phyloP scores from a whole-genome alignment of 2,329 filamentous ascomycete genomes.

The Cercospora sojina region DNA sequence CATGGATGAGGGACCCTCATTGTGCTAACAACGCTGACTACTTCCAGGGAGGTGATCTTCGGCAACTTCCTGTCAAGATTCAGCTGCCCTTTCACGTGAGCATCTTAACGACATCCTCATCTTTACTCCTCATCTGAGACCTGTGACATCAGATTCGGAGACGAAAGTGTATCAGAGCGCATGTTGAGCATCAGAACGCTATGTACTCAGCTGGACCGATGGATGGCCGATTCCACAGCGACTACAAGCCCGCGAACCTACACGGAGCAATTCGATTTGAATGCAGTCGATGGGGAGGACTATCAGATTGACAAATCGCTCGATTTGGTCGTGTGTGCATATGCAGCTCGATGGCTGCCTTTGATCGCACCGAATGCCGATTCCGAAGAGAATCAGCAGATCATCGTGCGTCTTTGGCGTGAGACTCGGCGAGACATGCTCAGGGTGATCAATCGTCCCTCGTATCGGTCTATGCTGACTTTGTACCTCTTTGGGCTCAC shows the following conservation, averaged over 20 bases:
- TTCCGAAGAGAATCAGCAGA: background rate
- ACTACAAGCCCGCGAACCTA: background rate
- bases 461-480: conserved; percentile 16
- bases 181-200: conserved; percentile 13
- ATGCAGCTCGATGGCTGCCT: conserved; percentile 16
- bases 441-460: conserved; percentile 14
- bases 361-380: background rate
- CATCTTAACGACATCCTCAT: background rate
- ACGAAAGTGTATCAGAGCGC: conserved; percentile 16
- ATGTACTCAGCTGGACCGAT: conserved; percentile 17
- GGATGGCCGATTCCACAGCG: conserved; percentile 12
- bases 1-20: background rate
- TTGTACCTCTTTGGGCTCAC: conserved; percentile 18
- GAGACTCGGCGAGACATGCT: conserved; percentile 19
- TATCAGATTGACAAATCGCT: conserved; percentile 9
- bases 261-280: conserved; percentile 4
- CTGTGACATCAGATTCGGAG: conserved; percentile 10
- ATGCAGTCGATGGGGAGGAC: conserved; percentile 1
- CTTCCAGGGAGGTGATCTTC: conserved; percentile 12
- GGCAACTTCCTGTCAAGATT: conserved; percentile 17
- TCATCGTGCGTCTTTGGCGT: conserved; percentile 10
- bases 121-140: background rate
- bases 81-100: conserved; percentile 15
- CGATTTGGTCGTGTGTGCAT: conserved; percentile 8
- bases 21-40: background rate